These are phyloP conservation scores for Plantago rigida DNA, from an alignment of 305 asterid species.

Conservation along the genomic window DNA sequence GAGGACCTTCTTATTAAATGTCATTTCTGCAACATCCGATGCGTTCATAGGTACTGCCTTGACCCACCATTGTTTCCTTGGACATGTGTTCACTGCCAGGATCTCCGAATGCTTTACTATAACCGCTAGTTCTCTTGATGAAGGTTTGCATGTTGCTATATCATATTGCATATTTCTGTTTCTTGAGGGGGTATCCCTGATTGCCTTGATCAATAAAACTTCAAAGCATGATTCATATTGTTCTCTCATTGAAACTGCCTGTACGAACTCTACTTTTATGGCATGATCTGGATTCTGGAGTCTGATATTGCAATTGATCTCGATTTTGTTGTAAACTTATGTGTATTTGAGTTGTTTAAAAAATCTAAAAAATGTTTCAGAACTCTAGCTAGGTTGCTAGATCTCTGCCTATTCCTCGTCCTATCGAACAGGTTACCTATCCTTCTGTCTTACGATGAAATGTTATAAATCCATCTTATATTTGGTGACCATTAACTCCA, in stretches of 20 bases:
- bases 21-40: slow-evolving; percentile 42
- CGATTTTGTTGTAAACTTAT: too few relatives aligned
- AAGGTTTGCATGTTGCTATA: not conserved
- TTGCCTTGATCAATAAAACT: too few relatives aligned
- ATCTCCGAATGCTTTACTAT: slow-evolving; percentile 50
- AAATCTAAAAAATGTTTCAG: too few relatives aligned
- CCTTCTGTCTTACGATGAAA: not conserved
- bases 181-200: too few relatives aligned
- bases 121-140: slow-evolving; percentile 28
- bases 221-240: not conserved
- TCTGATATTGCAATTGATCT: too few relatives aligned
- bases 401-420: too few relatives aligned
- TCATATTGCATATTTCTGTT: not conserved
- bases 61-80: slow-evolving; percentile 86
- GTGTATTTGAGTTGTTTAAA: too few relatives aligned
- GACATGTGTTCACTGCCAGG: slow-evolving; percentile 65
- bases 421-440: not conserved
- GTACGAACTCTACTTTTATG: too few relatives aligned
- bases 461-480: not conserved
- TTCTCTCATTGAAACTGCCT: too few relatives aligned
- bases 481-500: not conserved
- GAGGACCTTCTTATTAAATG: slow-evolving; percentile 70
- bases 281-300: too few relatives aligned
- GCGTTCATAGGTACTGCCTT: slow-evolving; percentile 66
- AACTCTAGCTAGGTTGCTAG: too few relatives aligned